These are phyloP conservation scores for Pichia sp. DNA, from an alignment of 1,139 yeast species.

Conservation along the genomic window DNA sequence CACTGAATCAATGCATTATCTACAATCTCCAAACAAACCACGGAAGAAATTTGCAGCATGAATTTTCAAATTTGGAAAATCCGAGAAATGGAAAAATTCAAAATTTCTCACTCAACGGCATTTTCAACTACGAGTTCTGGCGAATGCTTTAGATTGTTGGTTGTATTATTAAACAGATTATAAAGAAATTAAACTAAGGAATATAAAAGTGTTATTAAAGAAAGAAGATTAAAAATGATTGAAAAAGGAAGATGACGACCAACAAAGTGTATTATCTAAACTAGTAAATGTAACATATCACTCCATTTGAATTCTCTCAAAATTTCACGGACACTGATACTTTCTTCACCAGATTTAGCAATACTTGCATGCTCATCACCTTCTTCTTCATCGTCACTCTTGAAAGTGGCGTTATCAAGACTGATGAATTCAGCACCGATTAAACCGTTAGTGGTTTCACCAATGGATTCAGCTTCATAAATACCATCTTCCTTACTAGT, in stretches of 20 bases:
- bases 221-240: background rate
- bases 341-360: constrained; percentile 1
- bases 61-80: background rate
- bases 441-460: background rate
- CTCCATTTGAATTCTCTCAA: constrained; percentile 16
- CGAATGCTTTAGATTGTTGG: no score
- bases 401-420: background rate
- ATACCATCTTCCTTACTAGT: constrained; percentile 12
- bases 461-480: constrained; percentile 11
- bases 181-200: no score
- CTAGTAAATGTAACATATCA: constrained; percentile 18
- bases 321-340: constrained; percentile 15
- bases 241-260: background rate
- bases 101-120: background rate
- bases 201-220: background rate
- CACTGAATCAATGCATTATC: no score
- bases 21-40: no score
- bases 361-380: constrained; percentile 7
- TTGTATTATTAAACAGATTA: no score
- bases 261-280: background rate
- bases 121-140: no score
- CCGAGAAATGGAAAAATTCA: no score
- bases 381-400: background rate
- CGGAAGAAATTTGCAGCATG: no score
- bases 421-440: background rate